Base-by-base conservation (phyloP, 176 grass and related monocot genomes). In the Zea luxurians region DNA sequence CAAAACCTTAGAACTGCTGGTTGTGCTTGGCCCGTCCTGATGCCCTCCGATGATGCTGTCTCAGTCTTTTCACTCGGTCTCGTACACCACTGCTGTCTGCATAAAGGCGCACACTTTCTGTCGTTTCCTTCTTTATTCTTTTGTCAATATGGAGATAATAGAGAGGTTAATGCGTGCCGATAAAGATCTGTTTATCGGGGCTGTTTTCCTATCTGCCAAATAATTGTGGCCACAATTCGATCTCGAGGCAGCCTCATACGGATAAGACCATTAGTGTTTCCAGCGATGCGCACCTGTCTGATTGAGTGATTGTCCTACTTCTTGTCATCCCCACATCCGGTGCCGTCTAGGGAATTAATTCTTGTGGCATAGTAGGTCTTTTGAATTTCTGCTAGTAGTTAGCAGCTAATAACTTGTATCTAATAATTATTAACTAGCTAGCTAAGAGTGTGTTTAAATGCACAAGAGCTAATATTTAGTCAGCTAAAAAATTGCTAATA, bases 261-360 rank as follows among this genome's bases (percentile, higher is more conserved):
- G 69, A 74, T 74, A 80, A 66, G 61, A 37, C 3, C 37, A 44
- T 67, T 74, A 49, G 17, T 80, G 76, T 67, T 66, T 60, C 41
- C 49, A 49, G 64, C 61, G 35, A 46, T 44, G 69, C 13, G 37
- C 6, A 2, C 6, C 13, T 50, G 34, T 4, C 7, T 11, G 41
- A 10, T 9, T 70, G 55, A 27, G 27, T 27, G 27, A 27, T 8
- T 62, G 54, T 16, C 46, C 27, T 27, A 27, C 27, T 27, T 27
- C 27, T 27, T 27, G 27, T 27, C 27, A 27, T 27, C 27, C 27
- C 27, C 27, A 27, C 27, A 27, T 27, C 27, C 27, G 27, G 27
- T 27, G 27, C 27, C 27, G 27, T 27, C 27, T 27, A 27, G 15
- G 36, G 42, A 54, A 37, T 71, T 15, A 62, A 71, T 7, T 61